These are phyloP conservation scores for Candolleomyces eurysporus DNA, from an alignment of 768 basidiomycete species.

Conservation along the genomic window DNA sequence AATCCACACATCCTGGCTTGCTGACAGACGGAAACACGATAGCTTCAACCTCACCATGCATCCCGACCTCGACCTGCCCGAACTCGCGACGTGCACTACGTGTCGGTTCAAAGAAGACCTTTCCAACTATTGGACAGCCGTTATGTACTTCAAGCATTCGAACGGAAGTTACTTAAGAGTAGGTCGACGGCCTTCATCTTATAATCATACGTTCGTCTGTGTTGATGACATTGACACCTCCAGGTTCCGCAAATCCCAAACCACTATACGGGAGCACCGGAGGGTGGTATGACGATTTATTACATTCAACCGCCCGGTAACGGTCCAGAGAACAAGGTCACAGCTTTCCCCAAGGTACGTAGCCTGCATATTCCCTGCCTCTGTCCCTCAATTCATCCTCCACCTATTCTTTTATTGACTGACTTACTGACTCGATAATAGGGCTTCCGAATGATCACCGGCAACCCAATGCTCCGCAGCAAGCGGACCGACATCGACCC, in stretches of 20 bases:
- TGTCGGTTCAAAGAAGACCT: slow-evolving; percentile 11
- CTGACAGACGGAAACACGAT: no score
- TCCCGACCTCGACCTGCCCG: slow-evolving; percentile 1
- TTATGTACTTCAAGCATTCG: slow-evolving; percentile 9
- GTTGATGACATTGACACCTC: neutral
- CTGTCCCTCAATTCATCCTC: neutral
- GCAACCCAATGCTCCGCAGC: slow-evolving; percentile 1
- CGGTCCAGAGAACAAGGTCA: neutral
- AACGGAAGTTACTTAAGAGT: slow-evolving; percentile 2
- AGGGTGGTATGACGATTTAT: slow-evolving; percentile 4
- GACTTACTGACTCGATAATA: neutral
- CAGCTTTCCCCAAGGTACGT: neutral
- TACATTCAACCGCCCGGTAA: slow-evolving; percentile 1
- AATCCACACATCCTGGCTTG: neutral
- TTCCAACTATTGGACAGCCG: slow-evolving; percentile 12
- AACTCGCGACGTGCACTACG: slow-evolving; percentile 6
- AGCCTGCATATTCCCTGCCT: neutral
- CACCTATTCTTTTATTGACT: neutral
- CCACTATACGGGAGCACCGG: slow-evolving; percentile 2
- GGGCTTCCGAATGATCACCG: slow-evolving; percentile 4
- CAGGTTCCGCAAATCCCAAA: slow-evolving; percentile 3
- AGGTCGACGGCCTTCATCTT: neutral
- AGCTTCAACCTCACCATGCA: slow-evolving; percentile 12
- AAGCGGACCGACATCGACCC: neutral
- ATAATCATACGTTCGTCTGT: neutral